Conservation (phyloP, 2,329 filamentous ascomycete species). For the Aspergillus terreus region DNA sequence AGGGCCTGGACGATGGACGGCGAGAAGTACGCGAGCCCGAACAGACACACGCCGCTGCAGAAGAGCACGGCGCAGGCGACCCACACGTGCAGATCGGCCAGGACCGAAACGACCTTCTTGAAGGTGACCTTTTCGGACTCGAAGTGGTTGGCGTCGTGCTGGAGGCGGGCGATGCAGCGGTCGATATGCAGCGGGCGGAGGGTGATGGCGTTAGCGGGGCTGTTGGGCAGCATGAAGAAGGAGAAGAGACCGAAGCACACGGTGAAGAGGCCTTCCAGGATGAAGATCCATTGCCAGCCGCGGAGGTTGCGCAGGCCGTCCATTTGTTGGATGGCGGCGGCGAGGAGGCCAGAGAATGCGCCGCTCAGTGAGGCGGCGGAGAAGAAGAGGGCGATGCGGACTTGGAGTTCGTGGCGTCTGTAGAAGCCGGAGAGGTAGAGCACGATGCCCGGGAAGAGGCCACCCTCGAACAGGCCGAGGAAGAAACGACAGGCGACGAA, state of each 20-base stretch:
- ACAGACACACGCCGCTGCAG: slow-evolving; percentile 13
- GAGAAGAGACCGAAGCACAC: slow-evolving; percentile 46
- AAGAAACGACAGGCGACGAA: slow-evolving; percentile 52
- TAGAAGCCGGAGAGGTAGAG: slow-evolving; percentile 24
- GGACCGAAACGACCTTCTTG: slow-evolving; percentile 6
- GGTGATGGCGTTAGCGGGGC: slow-evolving; percentile 58
- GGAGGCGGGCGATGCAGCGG: slow-evolving; percentile 10
- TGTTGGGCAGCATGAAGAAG: slow-evolving; percentile 59
- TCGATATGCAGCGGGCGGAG: slow-evolving; percentile 47
- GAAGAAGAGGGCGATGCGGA: slow-evolving; percentile 28
- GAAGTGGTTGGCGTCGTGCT: slow-evolving; percentile 12
- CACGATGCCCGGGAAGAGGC: slow-evolving; percentile 45
- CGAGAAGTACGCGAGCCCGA: slow-evolving; percentile 20
- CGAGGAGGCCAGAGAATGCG: slow-evolving; percentile 48
- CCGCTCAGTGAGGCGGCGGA: slow-evolving; percentile 30
- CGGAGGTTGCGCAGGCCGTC: slow-evolving; percentile 39
- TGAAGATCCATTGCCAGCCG: slow-evolving; percentile 27
- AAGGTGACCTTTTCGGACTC: slow-evolving; percentile 9
- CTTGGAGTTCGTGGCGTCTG: slow-evolving; percentile 24
- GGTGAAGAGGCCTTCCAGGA: slow-evolving; percentile 44
- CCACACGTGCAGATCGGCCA: slow-evolving; percentile 12
- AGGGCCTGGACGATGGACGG: slow-evolving; percentile 27
- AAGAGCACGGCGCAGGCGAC: slow-evolving; percentile 8
- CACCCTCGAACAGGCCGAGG: slow-evolving; percentile 63
- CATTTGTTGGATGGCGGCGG: slow-evolving; percentile 44